phyloP scores from a whole-genome alignment of 139 green algal species.

The Pleodorina starrii region DNA sequence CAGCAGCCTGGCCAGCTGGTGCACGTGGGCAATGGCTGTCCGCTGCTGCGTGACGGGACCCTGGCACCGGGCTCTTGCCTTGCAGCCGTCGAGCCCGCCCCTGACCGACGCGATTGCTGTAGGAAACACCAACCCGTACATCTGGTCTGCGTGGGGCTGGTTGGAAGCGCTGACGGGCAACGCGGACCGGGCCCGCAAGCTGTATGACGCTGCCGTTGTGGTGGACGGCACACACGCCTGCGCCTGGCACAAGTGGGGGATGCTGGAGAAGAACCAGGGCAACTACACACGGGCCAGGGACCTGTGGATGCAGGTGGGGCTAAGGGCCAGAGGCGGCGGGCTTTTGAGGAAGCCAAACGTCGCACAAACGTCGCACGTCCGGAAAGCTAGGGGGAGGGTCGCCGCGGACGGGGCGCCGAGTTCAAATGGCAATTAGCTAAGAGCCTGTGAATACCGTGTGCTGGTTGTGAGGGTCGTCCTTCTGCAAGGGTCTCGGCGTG shows the following conservation, averaged over 20 bases:
- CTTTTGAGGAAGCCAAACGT: too few species aligned
- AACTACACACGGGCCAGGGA: constrained; percentile 87
- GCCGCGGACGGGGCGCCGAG: too few species aligned
- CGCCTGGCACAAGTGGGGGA: constrained; percentile 97
- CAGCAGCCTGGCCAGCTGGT: too few species aligned
- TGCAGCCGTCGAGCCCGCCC: too few species aligned
- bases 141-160: constrained; percentile 95
- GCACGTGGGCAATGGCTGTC: neutral
- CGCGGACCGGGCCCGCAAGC: constrained; percentile 81
- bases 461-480: too few species aligned
- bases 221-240: constrained; percentile 89
- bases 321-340: neutral
- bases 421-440: too few species aligned
- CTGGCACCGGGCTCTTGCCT: too few species aligned
- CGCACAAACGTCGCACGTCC: too few species aligned
- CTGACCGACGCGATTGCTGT: constrained; percentile 34
- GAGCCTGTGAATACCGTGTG: too few species aligned
- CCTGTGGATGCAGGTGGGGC: constrained; percentile 80
- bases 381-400: too few species aligned
- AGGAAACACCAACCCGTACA: constrained; percentile 86
- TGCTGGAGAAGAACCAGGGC: constrained; percentile 93
- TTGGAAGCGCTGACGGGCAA: constrained; percentile 86
- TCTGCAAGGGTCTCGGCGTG: too few species aligned
- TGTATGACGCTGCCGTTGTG: constrained; percentile 94
- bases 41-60: neutral